Base-by-base conservation (phyloP, 2,329 filamentous ascomycete genomes). In the Calonectria multiphialidica region DNA sequence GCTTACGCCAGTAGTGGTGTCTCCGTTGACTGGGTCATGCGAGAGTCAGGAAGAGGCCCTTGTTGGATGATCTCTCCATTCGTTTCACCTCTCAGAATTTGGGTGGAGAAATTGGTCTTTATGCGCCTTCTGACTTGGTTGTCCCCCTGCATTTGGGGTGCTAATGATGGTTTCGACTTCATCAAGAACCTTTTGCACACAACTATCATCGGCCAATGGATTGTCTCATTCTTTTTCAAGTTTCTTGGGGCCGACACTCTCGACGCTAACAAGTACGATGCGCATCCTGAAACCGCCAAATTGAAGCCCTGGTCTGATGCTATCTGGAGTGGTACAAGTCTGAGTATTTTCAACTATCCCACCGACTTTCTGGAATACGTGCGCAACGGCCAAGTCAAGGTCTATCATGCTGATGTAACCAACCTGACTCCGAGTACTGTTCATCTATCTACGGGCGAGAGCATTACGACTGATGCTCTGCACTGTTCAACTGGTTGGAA, bases 321-420 rank as follows among this genome's bases (percentile, higher is more conserved):
- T 5, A n/a, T 53, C 28, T 53, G 49, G 49, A 33, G 28, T 12
- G 49, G 49, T 16, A 53, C 49, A 18, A 53, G 49, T 5, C 84
- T 92, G 28, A 89, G 88, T 64, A 92, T 93, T 63, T 84, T 90
- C 65, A 93, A 92, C 79, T 92, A 90, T 75, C 84, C 87, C 1
- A 88, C 85, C 5, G 85, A 89, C 76, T 88, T 92, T 75, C 89
- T 81, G 49, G 85, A 92, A 61, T 83, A 83, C 13, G 80, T 92
- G 3, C 86, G 91, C 71, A 82, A 90, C 21, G 87, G 85, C 15
- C 87, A 92, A 71, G 83, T 93, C 12, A 85, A 82, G 0, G 85
- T 92, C 0, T 83, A 88, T 61, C 85, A 92, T 9, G 85, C 86
- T 5, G 85, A 86, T 64, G 87, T 87, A 12, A 85, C 16, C 12